These are phyloP conservation scores for Dichomitus squalens DNA, from an alignment of 1,284 basidiomycete genomes.

Conservation along the genomic window DNA sequence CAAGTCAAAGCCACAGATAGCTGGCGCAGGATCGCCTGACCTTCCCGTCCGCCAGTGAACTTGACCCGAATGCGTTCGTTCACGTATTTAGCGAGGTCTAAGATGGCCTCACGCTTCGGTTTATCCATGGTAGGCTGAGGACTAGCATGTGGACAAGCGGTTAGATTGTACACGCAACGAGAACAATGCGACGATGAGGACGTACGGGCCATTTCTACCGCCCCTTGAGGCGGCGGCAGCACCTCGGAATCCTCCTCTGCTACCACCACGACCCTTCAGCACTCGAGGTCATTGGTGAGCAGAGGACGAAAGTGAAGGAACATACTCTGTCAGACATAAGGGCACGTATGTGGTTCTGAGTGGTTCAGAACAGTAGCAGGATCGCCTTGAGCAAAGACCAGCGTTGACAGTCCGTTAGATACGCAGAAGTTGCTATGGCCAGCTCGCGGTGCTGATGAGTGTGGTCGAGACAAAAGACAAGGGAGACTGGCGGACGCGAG, in stretches of 20 bases:
- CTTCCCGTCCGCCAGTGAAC: slow-evolving; percentile 95
- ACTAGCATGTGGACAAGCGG: slow-evolving; percentile 7
- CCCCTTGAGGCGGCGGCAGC: slow-evolving; percentile 22
- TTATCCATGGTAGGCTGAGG: slow-evolving; percentile 69
- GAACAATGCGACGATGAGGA: neutral
- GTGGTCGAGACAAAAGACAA: slow-evolving; percentile 7
- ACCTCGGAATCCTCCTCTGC: slow-evolving; percentile 30
- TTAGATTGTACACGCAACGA: neutral
- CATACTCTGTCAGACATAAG: slow-evolving; percentile 41
- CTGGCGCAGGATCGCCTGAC: slow-evolving; percentile 40
- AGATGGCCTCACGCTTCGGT: slow-evolving; percentile 93
- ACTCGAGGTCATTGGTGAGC: slow-evolving; percentile 22
- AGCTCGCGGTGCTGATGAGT: neutral
- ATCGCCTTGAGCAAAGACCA: neutral
- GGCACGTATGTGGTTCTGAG: too few species aligned
- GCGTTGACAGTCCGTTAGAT: neutral
- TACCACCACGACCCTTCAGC: slow-evolving; percentile 32
- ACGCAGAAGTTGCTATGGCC: neutral
- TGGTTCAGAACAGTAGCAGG: too few species aligned
- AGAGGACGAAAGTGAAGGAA: slow-evolving; percentile 14
- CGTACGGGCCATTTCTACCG: slow-evolving; percentile 28
- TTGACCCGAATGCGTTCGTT: slow-evolving; percentile 94
- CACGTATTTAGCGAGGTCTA: slow-evolving; percentile 93
- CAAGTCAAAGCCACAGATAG: neutral
- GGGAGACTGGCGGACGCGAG: slow-evolving; percentile 4